Evolutionary conservation across 2,329 filamentous ascomycete species (phyloP).

Genomic region (Neofusicoccum laricinum): DNA sequence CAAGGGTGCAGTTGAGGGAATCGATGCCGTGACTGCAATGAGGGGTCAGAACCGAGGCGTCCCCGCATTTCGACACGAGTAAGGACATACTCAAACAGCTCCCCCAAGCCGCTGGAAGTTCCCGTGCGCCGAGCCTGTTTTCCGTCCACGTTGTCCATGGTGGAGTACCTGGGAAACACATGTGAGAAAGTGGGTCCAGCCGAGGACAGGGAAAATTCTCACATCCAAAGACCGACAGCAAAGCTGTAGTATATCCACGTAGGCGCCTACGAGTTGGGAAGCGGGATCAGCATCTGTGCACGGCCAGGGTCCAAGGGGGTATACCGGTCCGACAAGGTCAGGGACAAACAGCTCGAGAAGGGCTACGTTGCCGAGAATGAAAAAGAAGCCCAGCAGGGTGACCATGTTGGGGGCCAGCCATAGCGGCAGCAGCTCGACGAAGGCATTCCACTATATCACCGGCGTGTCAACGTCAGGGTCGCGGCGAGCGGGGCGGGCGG

Average conservation of each 20-base stretch:
- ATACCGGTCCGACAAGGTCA: conserved; percentile 83
- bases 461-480: conserved; percentile 23
- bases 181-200: conserved; percentile 7
- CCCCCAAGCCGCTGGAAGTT: conserved; percentile 89
- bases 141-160: conserved; percentile 98
- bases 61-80: background rate
- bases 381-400: conserved; percentile 90
- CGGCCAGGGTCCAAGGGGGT: conserved; percentile 30
- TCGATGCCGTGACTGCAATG: conserved; percentile 79
- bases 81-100: conserved; percentile 77
- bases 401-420: conserved; percentile 99
- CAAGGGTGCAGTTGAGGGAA: conserved; percentile 93
- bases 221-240: conserved; percentile 94
- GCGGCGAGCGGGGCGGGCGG: background rate
- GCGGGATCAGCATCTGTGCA: conserved; percentile 4
- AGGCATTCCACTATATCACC: conserved; percentile 81
- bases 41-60: background rate
- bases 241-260: conserved; percentile 96
- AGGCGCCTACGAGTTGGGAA: conserved; percentile 58
- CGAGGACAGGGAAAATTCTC: conserved; percentile 18
- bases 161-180: conserved; percentile 64
- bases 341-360: conserved; percentile 78
- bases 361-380: conserved; percentile 81
- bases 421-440: conserved; percentile 85
- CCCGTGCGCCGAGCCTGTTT: conserved; percentile 95